Evolutionary conservation across 139 green algal genomes (phyloP), one percentile per base, ranked within the genome.

Genomic region (Chlamydomonas asymmetrica): DNA sequence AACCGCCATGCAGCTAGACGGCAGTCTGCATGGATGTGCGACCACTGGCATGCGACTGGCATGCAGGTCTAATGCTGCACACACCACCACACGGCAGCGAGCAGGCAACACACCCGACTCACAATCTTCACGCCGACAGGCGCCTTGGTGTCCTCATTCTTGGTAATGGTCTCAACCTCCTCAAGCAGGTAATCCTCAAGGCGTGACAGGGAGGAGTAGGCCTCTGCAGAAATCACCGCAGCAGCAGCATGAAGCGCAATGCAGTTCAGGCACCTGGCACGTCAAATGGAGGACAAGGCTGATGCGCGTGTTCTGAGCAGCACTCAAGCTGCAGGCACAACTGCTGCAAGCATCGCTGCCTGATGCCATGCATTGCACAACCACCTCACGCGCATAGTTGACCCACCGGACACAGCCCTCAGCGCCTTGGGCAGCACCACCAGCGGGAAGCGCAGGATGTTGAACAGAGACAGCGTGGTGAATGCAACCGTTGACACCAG

Each of bases 401-500:
- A 23, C 54, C 18, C 31, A 63, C 56, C 56, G 6, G 56, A 63
- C 56, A 63, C 56, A 8, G 56, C 25, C 74, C 83, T 79, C 67
- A 91, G 72, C 25, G 83, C 84, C 85, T 89, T 91, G 62, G 88
- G 88, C 65, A 92, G 84, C 86, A 92, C 84, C 67, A 92, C 81
- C 25, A 94, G 75, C 1, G 89, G 89, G 80, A 93, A 91, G 78
- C 88, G 83, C 79, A 94, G 80, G 45, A 94, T 84, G 80, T 91
- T 91, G 85, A 94, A 93, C n/a, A 94, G 86, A 32, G 89, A 86
- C 5, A 94, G 79, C 18, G 87, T 87, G 54, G 87, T 87, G 85
- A 93, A 92, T 64, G 85, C 88, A 13, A 88, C 78, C 0, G 65
- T 72, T 29, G 80, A 61, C 40, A 22, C 41, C 49, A 85, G 67